A percentile compares a stretch with the other conserved stretches of the same genome.
phyloP scores from a whole-genome alignment of 148 eudicot genomes.

The Nepenthes gracilis region DNA sequence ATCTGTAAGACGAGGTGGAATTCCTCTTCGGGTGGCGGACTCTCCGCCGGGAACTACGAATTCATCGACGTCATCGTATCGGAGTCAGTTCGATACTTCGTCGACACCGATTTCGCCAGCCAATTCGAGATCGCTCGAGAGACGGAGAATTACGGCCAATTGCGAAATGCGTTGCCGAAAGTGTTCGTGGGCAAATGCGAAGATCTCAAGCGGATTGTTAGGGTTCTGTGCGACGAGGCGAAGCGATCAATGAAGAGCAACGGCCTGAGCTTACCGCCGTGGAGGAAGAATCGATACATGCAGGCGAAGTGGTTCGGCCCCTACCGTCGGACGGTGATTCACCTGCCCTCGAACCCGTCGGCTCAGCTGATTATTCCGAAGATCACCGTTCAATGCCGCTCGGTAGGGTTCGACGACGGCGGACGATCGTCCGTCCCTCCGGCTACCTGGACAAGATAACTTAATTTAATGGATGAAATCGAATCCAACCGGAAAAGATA shows the following conservation, averaged over 20 bases:
- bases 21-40: conserved; percentile 33
- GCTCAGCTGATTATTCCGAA: not conserved
- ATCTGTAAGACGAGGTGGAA: conserved; percentile 71
- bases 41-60: conserved; percentile 57
- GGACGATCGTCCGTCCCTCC: conserved; percentile 20
- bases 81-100: conserved; percentile 15
- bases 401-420: conserved; percentile 36
- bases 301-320: conserved; percentile 87
- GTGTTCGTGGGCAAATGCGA: conserved; percentile 44
- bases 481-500: too few species aligned
- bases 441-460: conserved; percentile 37
- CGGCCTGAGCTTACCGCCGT: conserved; percentile 65
- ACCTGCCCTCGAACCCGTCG: conserved; percentile 5
- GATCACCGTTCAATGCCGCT: conserved; percentile 20
- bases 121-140: conserved; percentile 75
- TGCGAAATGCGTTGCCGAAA: conserved; percentile 32
- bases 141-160: conserved; percentile 18
- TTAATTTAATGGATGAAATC: not conserved
- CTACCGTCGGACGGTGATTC: conserved; percentile 40
- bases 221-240: conserved; percentile 44
- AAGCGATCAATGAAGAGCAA: conserved; percentile 53
- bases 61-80: conserved; percentile 47
- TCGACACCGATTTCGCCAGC: conserved; percentile 48
- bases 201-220: conserved; percentile 39
- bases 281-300: conserved; percentile 82